phyloP scores from a whole-genome alignment of 208 protist genomes.

The Trypanosoma avium region DNA sequence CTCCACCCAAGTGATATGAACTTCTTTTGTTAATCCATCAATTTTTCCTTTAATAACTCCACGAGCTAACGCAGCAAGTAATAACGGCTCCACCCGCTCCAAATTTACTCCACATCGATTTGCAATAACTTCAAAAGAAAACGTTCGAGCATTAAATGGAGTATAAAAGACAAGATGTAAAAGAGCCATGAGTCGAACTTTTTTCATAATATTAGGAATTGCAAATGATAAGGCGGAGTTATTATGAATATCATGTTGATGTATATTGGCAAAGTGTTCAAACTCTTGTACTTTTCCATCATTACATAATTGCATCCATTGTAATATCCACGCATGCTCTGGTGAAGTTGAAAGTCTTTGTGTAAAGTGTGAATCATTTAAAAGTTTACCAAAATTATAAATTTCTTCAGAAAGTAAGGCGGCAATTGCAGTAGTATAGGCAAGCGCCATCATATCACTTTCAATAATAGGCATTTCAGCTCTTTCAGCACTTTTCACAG shows the following conservation, averaged over 20 bases:
- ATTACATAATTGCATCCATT: conserved; percentile 77
- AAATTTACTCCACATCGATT: conserved; percentile 61
- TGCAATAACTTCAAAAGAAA: conserved; percentile 80
- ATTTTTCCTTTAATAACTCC: conserved; percentile 93
- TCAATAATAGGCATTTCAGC: conserved; percentile 72
- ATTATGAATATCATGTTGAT: conserved; percentile 38
- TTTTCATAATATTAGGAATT: conserved; percentile 31
- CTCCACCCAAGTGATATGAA: conserved; percentile 89
- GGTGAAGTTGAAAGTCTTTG: conserved; percentile 22
- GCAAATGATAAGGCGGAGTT: conserved; percentile 33
- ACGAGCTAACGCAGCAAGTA: conserved; percentile 94
- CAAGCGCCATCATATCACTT: conserved; percentile 57
- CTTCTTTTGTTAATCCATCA: conserved; percentile 85
- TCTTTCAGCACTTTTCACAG: conserved; percentile 69
- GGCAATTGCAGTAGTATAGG: conserved; percentile 71
- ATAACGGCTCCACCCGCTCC: conserved; percentile 90
- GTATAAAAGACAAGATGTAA: conserved; percentile 95
- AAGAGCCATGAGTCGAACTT: conserved; percentile 94
- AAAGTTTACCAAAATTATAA: conserved; percentile 88
- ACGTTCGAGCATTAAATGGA: conserved; percentile 88
- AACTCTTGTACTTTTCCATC: conserved; percentile 78
- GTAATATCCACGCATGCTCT: conserved; percentile 60
- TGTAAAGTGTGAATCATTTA: conserved; percentile 59
- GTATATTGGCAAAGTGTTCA: conserved; percentile 48
- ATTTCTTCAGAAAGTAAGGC: conserved; percentile 82